Conservation (phyloP, 129 eudicot genomes). For the Pulicaria dysenterica region DNA sequence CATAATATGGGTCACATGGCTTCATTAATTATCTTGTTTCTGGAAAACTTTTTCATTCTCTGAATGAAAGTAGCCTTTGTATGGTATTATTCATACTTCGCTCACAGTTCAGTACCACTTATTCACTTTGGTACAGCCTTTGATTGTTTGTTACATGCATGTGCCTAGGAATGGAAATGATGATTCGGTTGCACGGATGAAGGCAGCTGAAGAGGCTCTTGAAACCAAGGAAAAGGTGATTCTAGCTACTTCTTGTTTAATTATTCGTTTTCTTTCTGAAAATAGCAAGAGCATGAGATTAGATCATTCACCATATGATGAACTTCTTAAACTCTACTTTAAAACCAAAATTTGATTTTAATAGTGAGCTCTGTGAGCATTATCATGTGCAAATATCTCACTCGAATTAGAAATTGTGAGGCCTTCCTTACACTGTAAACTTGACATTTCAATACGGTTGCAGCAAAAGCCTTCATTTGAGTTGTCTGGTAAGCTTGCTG, state of each 20-base stretch:
- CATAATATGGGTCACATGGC: not conserved
- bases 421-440: slow-evolving; percentile 6
- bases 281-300: not conserved
- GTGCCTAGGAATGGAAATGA: slow-evolving; percentile 62
- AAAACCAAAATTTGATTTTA: not conserved
- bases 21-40: not conserved
- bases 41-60: not conserved
- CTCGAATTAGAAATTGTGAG: slow-evolving; percentile 7
- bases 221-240: slow-evolving; percentile 76
- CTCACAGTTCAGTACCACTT: slow-evolving; percentile 17
- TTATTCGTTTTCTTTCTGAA: not conserved
- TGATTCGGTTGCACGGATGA: slow-evolving; percentile 85
- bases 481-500: slow-evolving; percentile 98
- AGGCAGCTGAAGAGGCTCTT: slow-evolving; percentile 79
- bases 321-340: not conserved
- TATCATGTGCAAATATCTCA: slow-evolving; percentile 13
- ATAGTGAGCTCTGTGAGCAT: not conserved
- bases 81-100: slow-evolving; percentile 1
- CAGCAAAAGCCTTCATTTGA: slow-evolving; percentile 99
- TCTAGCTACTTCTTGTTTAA: not conserved
- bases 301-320: not conserved
- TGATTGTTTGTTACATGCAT: slow-evolving; percentile 17
- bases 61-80: slow-evolving; percentile 8
- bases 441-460: slow-evolving; percentile 17
- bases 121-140: slow-evolving; percentile 5